A percentile compares a stretch with the other conserved stretches of the same genome.
Conservation (phyloP, 208 protist genomes). For the Zelonia costaricensis region DNA sequence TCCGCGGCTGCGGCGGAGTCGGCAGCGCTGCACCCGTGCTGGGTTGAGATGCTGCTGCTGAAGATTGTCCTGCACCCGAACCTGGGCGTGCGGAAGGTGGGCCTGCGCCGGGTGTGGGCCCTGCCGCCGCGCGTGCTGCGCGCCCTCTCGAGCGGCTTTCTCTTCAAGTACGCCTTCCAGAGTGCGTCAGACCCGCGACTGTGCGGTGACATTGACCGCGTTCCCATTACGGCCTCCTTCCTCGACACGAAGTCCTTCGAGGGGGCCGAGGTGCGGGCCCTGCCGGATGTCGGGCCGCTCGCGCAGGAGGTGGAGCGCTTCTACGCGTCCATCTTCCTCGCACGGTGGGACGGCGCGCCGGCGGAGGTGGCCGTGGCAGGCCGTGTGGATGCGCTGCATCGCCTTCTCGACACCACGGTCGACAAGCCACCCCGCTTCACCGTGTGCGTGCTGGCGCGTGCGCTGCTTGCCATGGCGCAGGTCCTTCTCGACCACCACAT, state of each 20-base stretch:
- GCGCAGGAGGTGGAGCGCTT: constrained; percentile 76
- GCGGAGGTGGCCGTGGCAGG: constrained; percentile 7
- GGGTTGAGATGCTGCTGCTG: constrained; percentile 79
- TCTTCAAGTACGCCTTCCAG: constrained; percentile 58
- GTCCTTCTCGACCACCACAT: constrained; percentile 22
- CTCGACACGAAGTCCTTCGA: constrained; percentile 73
- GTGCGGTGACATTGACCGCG: constrained; percentile 76
- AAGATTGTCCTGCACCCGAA: constrained; percentile 86
- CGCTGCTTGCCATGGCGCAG: constrained; percentile 51
- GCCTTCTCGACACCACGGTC: constrained; percentile 33
- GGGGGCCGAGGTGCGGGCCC: constrained; percentile 46
- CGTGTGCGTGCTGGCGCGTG: constrained; percentile 53
- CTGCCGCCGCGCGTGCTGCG: constrained; percentile 46
- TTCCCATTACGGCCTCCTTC: constrained; percentile 51
- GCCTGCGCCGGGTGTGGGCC: constrained; percentile 58
- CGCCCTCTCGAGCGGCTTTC: constrained; percentile 54
- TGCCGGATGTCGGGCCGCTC: constrained; percentile 43
- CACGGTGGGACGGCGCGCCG: constrained; percentile 5
- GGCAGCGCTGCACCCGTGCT: constrained; percentile 49
- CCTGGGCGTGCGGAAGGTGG: constrained; percentile 71
- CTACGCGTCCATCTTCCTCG: constrained; percentile 58
- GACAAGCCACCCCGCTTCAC: constrained; percentile 56
- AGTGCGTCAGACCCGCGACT: constrained; percentile 65
- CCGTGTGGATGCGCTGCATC: constrained; percentile 48
- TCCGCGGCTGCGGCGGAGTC: background rate